Conservation (phyloP, 2,329 filamentous ascomycete genomes). For the Teratosphaeria gauchensis region DNA sequence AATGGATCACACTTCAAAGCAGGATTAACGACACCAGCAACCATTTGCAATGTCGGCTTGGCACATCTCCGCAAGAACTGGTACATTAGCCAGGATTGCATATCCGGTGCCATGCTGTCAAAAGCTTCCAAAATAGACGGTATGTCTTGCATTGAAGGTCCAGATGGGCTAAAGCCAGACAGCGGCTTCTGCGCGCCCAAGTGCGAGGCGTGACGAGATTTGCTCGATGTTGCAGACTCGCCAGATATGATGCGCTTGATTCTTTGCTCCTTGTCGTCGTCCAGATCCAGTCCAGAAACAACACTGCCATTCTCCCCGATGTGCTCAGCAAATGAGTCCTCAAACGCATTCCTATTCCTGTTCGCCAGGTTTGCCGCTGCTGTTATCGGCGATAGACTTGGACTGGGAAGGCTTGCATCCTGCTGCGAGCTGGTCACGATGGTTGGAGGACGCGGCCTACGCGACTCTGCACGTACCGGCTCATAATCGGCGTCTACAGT, state of each 20-base stretch:
- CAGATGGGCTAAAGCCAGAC: slow-evolving; percentile 6
- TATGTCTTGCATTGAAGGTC: slow-evolving; percentile 57
- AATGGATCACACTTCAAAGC: slow-evolving; percentile 92
- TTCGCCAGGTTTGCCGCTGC: slow-evolving; percentile 55
- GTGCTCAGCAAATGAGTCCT: slow-evolving; percentile 23
- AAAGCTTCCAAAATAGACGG: slow-evolving; percentile 80
- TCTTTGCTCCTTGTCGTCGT: slow-evolving; percentile 17
- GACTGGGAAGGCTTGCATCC: slow-evolving; percentile 89
- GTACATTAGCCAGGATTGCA: slow-evolving; percentile 96
- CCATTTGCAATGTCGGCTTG: slow-evolving; percentile 77
- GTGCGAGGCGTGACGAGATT: neutral
- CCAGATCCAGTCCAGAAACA: slow-evolving; percentile 24
- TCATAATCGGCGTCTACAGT: slow-evolving; percentile 64
- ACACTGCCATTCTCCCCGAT: slow-evolving; percentile 25
- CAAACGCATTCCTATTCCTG: slow-evolving; percentile 22
- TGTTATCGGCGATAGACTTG: slow-evolving; percentile 81
- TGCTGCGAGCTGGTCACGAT: slow-evolving; percentile 66
- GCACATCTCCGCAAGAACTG: slow-evolving; percentile 83
- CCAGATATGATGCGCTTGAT: slow-evolving; percentile 9
- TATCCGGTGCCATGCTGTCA: slow-evolving; percentile 77
- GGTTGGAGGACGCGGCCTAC: slow-evolving; percentile 31
- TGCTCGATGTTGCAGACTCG: neutral
- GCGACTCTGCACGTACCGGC: slow-evolving; percentile 29
- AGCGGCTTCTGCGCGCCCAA: slow-evolving; percentile 3
- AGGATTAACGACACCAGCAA: slow-evolving; percentile 85